Evolutionary conservation across 805 yeast species (phyloP), one percentile per base, ranked within the genome.

Genomic region (Zygosaccharomyces rouxii): DNA sequence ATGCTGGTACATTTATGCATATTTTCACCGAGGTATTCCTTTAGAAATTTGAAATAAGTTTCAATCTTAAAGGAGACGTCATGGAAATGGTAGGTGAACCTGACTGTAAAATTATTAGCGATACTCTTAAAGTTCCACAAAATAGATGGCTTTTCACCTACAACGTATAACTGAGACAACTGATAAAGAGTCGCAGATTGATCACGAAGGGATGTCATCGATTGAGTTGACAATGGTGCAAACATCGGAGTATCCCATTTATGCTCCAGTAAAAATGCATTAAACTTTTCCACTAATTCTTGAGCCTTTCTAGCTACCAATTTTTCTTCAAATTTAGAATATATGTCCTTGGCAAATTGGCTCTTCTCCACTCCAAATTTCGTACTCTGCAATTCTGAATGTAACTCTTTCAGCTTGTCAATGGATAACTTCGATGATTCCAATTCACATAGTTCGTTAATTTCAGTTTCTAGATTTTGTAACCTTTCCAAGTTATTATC

Each of bases 21-120:
- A 45, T 78, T 72, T 22, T 60, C 58, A 7, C 66, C 58, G 28
- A 80, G 55, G 51, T 78, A 79, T 31, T 70, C 71, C 53, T 77
- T 75, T n/a, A 73, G 64, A 51, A 72, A 80, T 18, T 66, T 67
- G 51, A 78, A 71, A 28, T 80, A 78, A 68, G 78, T 71, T 56
- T 80, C 83, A 18, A 58, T 41, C 71, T 75, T 46, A 7, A 56
- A 58, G 69, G 76, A 35, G n/a, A 68, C 49, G 4, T 67, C 61
- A 47, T 73, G 72, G 64, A 80, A 80, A 58, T 80, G 85, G 60
- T 73, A 81, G 35, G 76, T 69, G 58, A 80, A 81, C 44, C 83
- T 70, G 5, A 71, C 58, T 13, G 66, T 60, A 51, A 79, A 72
- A 33, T 78, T 78, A 23, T 71, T 64, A 1, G 81, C 62, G 7